phyloP scores from a whole-genome alignment of 805 yeast genomes.

The Candida adriatica region DNA sequence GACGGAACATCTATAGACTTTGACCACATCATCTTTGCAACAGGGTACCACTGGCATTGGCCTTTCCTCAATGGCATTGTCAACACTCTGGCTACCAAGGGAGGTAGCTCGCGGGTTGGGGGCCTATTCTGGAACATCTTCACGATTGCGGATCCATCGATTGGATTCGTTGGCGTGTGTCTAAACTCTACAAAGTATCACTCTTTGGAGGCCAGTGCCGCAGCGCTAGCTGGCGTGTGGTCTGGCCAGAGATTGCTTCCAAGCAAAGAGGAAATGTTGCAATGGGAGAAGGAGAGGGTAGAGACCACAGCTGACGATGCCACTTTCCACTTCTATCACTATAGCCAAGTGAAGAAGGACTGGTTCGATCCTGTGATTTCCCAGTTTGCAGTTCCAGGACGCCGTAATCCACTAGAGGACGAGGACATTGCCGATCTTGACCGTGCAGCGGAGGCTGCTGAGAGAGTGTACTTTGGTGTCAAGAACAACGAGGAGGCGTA shows the following conservation, averaged over 20 bases:
- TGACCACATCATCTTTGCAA: conserved; percentile 56
- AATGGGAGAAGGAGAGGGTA: conserved; percentile 27
- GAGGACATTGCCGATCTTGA: conserved; percentile 6
- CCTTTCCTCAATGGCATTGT: conserved; percentile 19
- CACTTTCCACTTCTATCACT: conserved; percentile 5
- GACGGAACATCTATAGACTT: conserved; percentile 38
- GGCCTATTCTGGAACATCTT: conserved; percentile 39
- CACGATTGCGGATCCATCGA: conserved; percentile 38
- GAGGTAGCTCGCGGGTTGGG: conserved; percentile 15
- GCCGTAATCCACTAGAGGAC: conserved; percentile 4
- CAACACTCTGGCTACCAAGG: conserved; percentile 9
- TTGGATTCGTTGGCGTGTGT: conserved; percentile 33
- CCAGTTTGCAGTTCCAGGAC: conserved; percentile 5
- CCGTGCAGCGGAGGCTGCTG: conserved; percentile 5
- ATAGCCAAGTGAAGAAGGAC: conserved; percentile 1
- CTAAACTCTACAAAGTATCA: conserved; percentile 39
- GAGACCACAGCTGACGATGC: conserved; percentile 15
- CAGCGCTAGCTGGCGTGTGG: conserved; percentile 50
- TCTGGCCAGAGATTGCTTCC: conserved; percentile 34
- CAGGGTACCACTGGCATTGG: conserved; percentile 50
- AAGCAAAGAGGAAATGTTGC: conserved; percentile 29
- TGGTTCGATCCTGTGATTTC: conserved; percentile 7
- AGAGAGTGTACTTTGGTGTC: conserved; percentile 4
- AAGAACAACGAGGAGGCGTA: conserved; percentile 2
- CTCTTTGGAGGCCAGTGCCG: conserved; percentile 41